phyloP scores from a whole-genome alignment of 176 grass and related monocot species.

The Zea luxurians region DNA sequence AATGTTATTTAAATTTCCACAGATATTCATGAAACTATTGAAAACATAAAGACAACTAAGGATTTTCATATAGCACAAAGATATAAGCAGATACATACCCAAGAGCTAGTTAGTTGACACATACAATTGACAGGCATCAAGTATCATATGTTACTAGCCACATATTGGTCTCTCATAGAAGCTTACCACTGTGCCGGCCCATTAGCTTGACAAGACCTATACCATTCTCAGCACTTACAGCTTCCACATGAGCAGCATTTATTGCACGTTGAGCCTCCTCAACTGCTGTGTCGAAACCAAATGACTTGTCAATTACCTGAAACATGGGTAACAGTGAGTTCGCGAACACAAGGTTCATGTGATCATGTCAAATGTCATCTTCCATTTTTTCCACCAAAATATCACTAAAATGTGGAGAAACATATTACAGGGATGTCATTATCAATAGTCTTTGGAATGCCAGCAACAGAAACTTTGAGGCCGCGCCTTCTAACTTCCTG shows the following conservation, averaged over 20 bases:
- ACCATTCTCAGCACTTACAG: constrained; percentile 94
- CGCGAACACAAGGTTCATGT: not conserved
- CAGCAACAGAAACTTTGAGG: constrained; percentile 83
- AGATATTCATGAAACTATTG: not conserved
- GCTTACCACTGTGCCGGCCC: constrained; percentile 92
- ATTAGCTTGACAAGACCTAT: constrained; percentile 95
- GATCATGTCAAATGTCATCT: not conserved
- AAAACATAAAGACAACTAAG: not conserved
- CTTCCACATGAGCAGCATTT: constrained; percentile 98
- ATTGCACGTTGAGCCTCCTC: constrained; percentile 96
- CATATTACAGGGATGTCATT: constrained; percentile 83
- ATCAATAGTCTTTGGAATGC: constrained; percentile 96
- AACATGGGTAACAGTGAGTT: constrained; percentile 24
- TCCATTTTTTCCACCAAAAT: constrained; percentile 22
- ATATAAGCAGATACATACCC: not conserved
- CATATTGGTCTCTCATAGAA: not conserved
- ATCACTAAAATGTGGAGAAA: constrained; percentile 15
- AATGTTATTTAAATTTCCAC: not conserved
- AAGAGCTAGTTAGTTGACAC: not conserved
- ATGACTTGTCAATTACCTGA: constrained; percentile 97
- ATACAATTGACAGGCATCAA: not conserved
- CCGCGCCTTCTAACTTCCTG: constrained; percentile 80
- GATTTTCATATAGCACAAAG: constrained; percentile 16
- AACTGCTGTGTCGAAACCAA: constrained; percentile 97
- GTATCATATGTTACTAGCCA: constrained; percentile 9